Percentiles rank a stretch among this genome's conserved stretches.
These are phyloP conservation scores for Rhodotorula sp. DNA, from an alignment of 1,284 basidiomycete genomes.

Conservation along the genomic window DNA sequence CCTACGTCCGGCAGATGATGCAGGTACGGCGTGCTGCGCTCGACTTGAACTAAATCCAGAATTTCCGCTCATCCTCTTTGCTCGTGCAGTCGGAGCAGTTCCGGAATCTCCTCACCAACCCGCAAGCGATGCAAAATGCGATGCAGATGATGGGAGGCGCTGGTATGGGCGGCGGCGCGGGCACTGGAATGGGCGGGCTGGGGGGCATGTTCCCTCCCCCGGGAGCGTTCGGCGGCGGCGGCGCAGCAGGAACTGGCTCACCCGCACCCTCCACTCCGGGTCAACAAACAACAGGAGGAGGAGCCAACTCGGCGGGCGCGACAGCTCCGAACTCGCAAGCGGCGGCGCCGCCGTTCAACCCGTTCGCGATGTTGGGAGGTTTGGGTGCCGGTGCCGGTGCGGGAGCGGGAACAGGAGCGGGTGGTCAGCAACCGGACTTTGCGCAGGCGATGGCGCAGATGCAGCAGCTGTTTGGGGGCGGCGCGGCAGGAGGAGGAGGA, in stretches of 20 bases:
- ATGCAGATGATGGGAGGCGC: constrained; percentile 54
- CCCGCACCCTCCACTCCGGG: constrained; percentile 1
- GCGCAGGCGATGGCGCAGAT: constrained; percentile 29
- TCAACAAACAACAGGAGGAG: too few relatives aligned
- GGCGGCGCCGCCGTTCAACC: constrained; percentile 44
- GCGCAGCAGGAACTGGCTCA: constrained; percentile 14
- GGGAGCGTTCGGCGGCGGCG: constrained; percentile 48
- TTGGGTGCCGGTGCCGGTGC: constrained; percentile 9
- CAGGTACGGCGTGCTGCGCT: constrained; percentile 48
- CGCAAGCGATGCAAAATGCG: constrained; percentile 73
- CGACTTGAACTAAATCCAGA: background rate
- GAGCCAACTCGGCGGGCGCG: background rate
- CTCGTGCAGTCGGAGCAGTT: constrained; percentile 34
- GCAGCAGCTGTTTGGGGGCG: constrained; percentile 32
- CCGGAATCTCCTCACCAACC: constrained; percentile 57
- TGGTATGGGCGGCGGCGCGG: background rate
- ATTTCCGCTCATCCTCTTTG: background rate
- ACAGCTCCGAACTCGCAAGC: constrained; percentile 37
- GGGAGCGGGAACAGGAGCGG: constrained; percentile 9
- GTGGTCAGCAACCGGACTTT: constrained; percentile 15
- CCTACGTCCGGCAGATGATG: constrained; percentile 75
- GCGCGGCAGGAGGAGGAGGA: constrained; percentile 5
- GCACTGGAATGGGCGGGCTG: constrained; percentile 43
- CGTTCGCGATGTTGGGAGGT: constrained; percentile 49
- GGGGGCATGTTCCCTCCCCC: constrained; percentile 24